These are phyloP conservation scores for Talaromyces wortmannii DNA, from an alignment of 495 filamentous ascomycete species.

Conservation along the genomic window DNA sequence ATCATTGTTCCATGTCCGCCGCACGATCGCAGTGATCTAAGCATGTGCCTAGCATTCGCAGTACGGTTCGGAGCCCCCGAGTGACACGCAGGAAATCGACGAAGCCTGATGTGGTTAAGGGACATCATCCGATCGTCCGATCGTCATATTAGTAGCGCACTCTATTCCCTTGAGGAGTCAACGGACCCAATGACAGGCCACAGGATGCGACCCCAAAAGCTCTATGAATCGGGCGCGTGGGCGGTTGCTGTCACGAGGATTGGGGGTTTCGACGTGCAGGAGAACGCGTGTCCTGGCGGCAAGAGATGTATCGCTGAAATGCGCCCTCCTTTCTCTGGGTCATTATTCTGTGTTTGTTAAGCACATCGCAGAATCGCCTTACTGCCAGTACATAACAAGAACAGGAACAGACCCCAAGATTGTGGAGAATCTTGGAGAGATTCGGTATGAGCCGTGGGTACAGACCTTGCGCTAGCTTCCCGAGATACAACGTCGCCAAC, in stretches of 20 bases:
- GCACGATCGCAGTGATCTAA: background rate
- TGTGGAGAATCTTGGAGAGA: no score
- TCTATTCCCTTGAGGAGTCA: background rate
- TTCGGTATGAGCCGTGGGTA: no score
- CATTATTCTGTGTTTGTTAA: no score
- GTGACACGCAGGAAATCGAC: background rate
- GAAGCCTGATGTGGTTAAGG: background rate
- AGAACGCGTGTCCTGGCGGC: no score
- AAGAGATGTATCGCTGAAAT: no score
- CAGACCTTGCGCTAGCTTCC: no score
- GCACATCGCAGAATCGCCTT: no score
- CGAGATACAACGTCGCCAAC: no score
- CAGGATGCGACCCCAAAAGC: background rate
- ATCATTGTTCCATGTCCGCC: background rate
- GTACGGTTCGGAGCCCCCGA: background rate
- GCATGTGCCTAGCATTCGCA: background rate
- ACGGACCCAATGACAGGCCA: background rate
- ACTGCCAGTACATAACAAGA: no score
- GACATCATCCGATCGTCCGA: background rate
- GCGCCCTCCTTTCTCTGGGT: no score
- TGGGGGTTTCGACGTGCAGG: background rate
- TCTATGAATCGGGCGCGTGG: constrained; percentile 7
- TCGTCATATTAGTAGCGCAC: background rate
- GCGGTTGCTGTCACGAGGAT: background rate
- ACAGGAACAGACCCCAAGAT: no score